These are phyloP conservation scores for Friedmanniomyces endolithicus DNA, from an alignment of 495 filamentous ascomycete genomes.

Conservation along the genomic window DNA sequence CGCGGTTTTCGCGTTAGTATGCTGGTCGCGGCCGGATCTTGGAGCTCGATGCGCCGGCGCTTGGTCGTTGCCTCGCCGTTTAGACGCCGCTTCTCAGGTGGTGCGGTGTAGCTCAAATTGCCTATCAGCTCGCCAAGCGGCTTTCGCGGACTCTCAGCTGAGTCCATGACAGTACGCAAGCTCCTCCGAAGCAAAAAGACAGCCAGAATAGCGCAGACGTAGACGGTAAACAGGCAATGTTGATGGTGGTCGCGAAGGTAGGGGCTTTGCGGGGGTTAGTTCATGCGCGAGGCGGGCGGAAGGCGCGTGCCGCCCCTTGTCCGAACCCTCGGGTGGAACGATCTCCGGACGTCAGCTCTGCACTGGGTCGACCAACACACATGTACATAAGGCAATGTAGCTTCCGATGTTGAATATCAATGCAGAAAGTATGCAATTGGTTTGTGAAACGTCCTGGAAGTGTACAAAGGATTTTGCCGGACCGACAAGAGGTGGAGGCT, in stretches of 20 bases:
- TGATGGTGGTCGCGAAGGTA: background rate
- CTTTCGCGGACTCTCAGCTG: conserved; percentile 1
- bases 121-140: conserved; percentile 5
- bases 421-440: too few species aligned
- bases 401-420: too few species aligned
- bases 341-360: background rate
- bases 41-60: conserved; percentile 15
- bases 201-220: background rate
- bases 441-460: too few species aligned
- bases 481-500: too few species aligned
- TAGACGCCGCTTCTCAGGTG: background rate
- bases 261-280: too few species aligned
- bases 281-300: too few species aligned
- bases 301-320: background rate
- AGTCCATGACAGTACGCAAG: background rate
- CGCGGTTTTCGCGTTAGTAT: background rate
- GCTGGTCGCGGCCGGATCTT: background rate
- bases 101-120: conserved; percentile 2
- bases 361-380: too few species aligned
- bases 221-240: background rate
- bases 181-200: background rate
- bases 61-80: conserved; percentile 9
- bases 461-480: too few species aligned
- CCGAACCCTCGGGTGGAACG: background rate
- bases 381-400: too few species aligned